A percentile compares a stretch with the other conserved stretches of the same genome.
Evolutionary conservation across 345 rosid genomes (phyloP).

Genomic region (Trapa bicornis): DNA sequence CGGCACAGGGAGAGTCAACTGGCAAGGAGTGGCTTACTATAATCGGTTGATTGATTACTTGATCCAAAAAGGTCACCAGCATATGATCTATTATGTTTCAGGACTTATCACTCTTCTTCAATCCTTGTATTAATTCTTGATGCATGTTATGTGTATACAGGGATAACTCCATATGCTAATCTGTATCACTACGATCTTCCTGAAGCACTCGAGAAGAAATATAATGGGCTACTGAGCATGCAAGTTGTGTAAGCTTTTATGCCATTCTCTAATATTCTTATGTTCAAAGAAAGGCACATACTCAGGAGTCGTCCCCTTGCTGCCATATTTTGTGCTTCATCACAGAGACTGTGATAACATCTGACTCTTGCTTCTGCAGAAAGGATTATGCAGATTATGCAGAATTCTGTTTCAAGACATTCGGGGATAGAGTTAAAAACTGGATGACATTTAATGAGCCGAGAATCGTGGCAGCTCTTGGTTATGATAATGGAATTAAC

Average conservation of each 20-base stretch:
- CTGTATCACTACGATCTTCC: slow-evolving; percentile 51
- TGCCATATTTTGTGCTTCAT: background rate
- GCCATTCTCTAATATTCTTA: background rate
- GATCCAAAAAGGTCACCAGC: slow-evolving; percentile 26
- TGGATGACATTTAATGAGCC: slow-evolving; percentile 69
- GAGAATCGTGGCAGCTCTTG: slow-evolving; percentile 43
- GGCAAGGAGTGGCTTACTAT: slow-evolving; percentile 52
- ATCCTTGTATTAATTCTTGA: background rate
- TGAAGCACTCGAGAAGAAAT: slow-evolving; percentile 34
- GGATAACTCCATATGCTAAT: slow-evolving; percentile 45
- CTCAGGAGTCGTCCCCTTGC: background rate
- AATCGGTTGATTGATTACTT: slow-evolving; percentile 37
- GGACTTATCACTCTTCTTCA: background rate
- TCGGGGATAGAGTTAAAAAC: slow-evolving; percentile 53
- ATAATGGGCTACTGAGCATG: slow-evolving; percentile 22
- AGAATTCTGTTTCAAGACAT: slow-evolving; percentile 52
- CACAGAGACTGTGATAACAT: background rate
- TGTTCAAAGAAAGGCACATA: background rate
- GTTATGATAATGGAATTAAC: slow-evolving; percentile 36
- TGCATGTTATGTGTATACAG: slow-evolving; percentile 8
- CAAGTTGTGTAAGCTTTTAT: slow-evolving; percentile 24
- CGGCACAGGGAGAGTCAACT: slow-evolving; percentile 43
- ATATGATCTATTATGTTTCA: background rate
- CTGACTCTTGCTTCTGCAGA: slow-evolving; percentile 16
- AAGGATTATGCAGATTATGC: slow-evolving; percentile 46